Percentiles rank a stretch among this genome's conserved stretches.
phyloP scores from a whole-genome alignment of 2,329 filamentous ascomycete genomes.

The Botryotinia convoluta region DNA sequence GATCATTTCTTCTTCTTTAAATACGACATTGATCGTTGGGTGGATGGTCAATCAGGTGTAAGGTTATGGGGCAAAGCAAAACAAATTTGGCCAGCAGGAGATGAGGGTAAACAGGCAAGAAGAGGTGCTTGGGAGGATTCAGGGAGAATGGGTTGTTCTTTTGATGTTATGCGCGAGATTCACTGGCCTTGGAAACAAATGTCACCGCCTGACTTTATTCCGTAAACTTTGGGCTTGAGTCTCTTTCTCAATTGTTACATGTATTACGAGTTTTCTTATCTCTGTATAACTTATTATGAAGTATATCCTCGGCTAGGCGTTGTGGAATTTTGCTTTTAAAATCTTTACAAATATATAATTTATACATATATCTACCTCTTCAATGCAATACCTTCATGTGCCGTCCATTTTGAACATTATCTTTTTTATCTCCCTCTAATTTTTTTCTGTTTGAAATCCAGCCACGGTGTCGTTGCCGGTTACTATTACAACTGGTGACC shows the following conservation, averaged over 20 bases:
- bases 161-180: slow-evolving; percentile 19
- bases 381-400: neutral
- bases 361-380: neutral
- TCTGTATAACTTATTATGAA: neutral
- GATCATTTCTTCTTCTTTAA: slow-evolving; percentile 18
- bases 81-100: slow-evolving; percentile 14
- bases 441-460: neutral
- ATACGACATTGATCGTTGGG: slow-evolving; percentile 19
- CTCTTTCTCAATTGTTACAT: neutral
- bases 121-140: slow-evolving; percentile 19
- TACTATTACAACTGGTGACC: neutral
- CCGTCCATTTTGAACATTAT: neutral
- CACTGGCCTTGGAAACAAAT: slow-evolving; percentile 20
- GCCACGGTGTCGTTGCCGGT: neutral
- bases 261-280: neutral
- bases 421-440: neutral
- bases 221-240: neutral
- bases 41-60: slow-evolving; percentile 13
- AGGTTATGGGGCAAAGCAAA: slow-evolving; percentile 15
- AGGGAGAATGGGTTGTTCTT: slow-evolving; percentile 5
- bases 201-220: slow-evolving; percentile 15
- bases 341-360: neutral
- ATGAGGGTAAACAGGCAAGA: slow-evolving; percentile 14
- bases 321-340: slow-evolving; percentile 8
- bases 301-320: slow-evolving; percentile 8